Percentiles rank a stretch among this genome's conserved stretches.
Conservation (phyloP, 176 grass and related monocot species). For the Melocanna baccifera region DNA sequence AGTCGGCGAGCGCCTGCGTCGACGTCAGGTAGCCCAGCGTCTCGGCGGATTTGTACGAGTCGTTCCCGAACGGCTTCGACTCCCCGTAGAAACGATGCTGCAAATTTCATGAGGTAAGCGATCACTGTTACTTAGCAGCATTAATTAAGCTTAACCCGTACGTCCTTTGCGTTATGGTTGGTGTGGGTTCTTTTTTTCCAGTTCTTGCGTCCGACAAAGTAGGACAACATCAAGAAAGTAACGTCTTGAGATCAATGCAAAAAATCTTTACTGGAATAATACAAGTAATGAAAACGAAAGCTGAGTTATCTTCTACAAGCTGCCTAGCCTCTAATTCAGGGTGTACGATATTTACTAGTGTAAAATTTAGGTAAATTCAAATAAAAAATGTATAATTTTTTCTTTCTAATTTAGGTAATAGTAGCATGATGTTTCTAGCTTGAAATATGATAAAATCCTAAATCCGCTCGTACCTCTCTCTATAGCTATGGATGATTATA, state of each 20-base stretch:
- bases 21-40: constrained; percentile 85
- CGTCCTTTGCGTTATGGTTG: background rate
- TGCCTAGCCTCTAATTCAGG: no score
- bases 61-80: constrained; percentile 83
- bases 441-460: no score
- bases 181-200: background rate
- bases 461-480: no score
- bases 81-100: constrained; percentile 98
- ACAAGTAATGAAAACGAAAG: background rate
- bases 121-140: background rate
- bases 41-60: constrained; percentile 55
- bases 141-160: background rate
- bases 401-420: no score
- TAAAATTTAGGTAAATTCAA: no score
- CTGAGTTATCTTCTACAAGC: background rate
- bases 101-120: background rate
- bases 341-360: no score
- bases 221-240: background rate
- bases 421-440: no score
- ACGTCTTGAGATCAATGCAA: background rate
- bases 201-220: background rate
- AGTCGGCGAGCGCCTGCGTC: constrained; percentile 94
- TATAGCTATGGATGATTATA: background rate
- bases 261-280: background rate
- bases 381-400: no score